Evolutionary conservation across 2,329 filamentous ascomycete genomes (phyloP), one percentile per base, ranked within the genome.

Genomic region (Ophiostoma australiae): DNA sequence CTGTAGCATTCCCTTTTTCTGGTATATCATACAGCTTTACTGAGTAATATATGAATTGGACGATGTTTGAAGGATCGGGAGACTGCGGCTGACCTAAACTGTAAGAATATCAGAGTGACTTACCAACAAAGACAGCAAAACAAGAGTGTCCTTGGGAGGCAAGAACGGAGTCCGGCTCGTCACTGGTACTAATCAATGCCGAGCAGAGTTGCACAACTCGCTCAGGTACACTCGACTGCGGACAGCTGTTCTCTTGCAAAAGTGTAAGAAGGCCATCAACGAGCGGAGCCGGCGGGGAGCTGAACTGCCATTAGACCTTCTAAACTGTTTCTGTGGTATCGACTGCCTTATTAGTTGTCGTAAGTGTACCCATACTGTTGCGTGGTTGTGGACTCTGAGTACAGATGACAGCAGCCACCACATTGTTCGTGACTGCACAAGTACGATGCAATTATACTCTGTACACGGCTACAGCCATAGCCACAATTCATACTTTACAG

Each of bases 351-450:
- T 58, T 58, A 58, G 23, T 58, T 58, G 52, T 58, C 52, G 52
- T 27, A 58, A 58, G 52, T 58, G 52, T 58, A n/a, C 52, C 52
- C 52, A 58, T 58, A 58, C 44, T 48, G 52, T 27, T 58, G 52
- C 52, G n/a, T 15, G 39, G 13, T 41, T 13, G 39, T 58, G 52
- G 52, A 23, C 23, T 58, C 23, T 48, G n/a, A 27, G 52, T 27
- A 27, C 23, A 27, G 52, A 58, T 58, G 52, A 58, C 52, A 58
- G 52, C 52, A 27, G 52, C 52, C n/a, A 31, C 10, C 8, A 27
- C 52, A 27, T 27, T 17, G 52, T 13, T 3, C 23, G 44, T 58
- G 52, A 15, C 23, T 58, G 10, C 52, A 58, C 52, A 27, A 58
- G n/a, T 58, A 27, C 20, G 17, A 20, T 8, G 44, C 27, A 58